A percentile compares a stretch with the other conserved stretches of the same genome.
Evolutionary conservation across 164 flowering plant species (phyloP).

Genomic region (Amborella trichopoda): DNA sequence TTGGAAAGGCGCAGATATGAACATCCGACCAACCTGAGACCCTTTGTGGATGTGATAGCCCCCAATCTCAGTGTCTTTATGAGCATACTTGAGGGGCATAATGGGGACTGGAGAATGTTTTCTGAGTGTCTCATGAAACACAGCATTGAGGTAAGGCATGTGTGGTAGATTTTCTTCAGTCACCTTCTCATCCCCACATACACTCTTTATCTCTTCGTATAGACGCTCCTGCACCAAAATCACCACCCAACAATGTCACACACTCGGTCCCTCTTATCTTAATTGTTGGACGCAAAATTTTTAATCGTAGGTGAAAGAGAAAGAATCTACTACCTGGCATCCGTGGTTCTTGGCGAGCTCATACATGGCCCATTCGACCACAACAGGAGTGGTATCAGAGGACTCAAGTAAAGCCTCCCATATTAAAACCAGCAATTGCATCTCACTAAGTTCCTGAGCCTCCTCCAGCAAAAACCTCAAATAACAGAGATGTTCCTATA

Average conservation of each 20-base stretch:
- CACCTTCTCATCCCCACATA: constrained; percentile 54
- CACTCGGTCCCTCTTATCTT: not conserved
- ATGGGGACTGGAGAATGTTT: constrained; percentile 72
- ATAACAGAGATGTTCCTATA: constrained; percentile 44
- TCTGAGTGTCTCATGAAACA: constrained; percentile 88
- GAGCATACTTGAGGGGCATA: constrained; percentile 61
- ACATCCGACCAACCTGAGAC: no score
- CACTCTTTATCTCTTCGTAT: constrained; percentile 31
- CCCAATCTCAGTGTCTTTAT: constrained; percentile 80
- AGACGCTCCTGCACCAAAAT: constrained; percentile 35
- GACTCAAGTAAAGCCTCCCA: constrained; percentile 87
- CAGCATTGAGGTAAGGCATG: constrained; percentile 56
- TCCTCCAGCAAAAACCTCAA: constrained; percentile 49
- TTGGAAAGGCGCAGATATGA: no score
- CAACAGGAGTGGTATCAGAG: constrained; percentile 68
- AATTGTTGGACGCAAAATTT: not conserved
- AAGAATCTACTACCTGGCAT: constrained; percentile 35
- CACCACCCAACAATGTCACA: not conserved
- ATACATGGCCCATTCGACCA: constrained; percentile 92
- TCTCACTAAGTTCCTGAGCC: constrained; percentile 38
- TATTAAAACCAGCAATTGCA: constrained; percentile 46
- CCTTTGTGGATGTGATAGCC: constrained; percentile 76
- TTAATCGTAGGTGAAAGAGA: no score
- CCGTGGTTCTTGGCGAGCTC: constrained; percentile 57
- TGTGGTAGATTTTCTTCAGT: constrained; percentile 55